These are phyloP conservation scores for Monosporozyma siamensis DNA, from an alignment of 805 yeast genomes.

Conservation along the genomic window DNA sequence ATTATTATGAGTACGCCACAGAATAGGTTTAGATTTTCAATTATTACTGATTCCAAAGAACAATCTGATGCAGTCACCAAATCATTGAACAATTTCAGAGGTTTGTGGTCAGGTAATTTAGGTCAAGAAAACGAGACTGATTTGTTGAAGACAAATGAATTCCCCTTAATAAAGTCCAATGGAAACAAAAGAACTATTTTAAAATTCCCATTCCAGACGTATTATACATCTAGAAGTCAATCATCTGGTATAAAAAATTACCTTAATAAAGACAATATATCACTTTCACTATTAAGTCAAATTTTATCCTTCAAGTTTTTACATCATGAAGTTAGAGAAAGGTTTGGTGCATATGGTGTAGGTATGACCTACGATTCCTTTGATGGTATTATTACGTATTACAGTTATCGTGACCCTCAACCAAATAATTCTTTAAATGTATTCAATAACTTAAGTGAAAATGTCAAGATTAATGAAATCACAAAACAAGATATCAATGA, in stretches of 20 bases:
- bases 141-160: conserved; percentile 2
- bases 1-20: conserved; percentile 32
- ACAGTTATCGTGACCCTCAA: conserved; percentile 91
- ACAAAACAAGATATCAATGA: conserved; percentile 58
- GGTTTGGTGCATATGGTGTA: conserved; percentile 98
- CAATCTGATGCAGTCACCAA: conserved; percentile 18
- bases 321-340: conserved; percentile 85
- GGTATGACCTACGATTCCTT: conserved; percentile 78
- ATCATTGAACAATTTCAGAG: conserved; percentile 23
- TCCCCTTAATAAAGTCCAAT: conserved; percentile 2
- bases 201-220: conserved; percentile 79
- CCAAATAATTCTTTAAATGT: conserved; percentile 59
- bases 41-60: conserved; percentile 47
- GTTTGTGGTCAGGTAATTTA: not conserved
- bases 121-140: too few relatives aligned
- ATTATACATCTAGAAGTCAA: conserved; percentile 63
- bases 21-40: conserved; percentile 39
- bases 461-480: conserved; percentile 45
- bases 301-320: conserved; percentile 71
- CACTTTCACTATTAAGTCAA: conserved; percentile 73
- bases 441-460: conserved; percentile 44
- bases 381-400: conserved; percentile 71
- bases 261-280: conserved; percentile 66
- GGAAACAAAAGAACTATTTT: conserved; percentile 34
- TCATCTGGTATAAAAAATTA: conserved; percentile 52